phyloP scores from a whole-genome alignment of 2,329 filamentous ascomycete species.

The Claviceps sp. region DNA sequence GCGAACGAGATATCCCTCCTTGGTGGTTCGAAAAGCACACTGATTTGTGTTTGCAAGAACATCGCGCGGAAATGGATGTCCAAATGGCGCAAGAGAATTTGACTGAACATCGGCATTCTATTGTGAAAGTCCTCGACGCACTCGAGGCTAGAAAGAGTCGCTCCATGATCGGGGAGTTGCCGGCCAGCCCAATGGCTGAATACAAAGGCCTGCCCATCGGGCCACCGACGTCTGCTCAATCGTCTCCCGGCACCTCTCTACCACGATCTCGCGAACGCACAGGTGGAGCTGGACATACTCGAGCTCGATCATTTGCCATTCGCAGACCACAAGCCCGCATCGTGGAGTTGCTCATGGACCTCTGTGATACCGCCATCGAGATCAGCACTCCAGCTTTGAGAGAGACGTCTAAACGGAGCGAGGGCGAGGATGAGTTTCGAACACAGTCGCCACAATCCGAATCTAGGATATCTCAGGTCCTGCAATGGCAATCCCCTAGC shows the following conservation, averaged over 20 bases:
- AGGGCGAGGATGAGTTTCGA: constrained; percentile 59
- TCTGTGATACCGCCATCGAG: constrained; percentile 91
- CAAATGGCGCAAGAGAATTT: constrained; percentile 89
- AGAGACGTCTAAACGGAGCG: constrained; percentile 50
- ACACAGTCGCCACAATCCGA: constrained; percentile 95
- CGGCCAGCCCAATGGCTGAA: constrained; percentile 49
- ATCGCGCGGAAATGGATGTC: constrained; percentile 93
- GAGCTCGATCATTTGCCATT: constrained; percentile 81
- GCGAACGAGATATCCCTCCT: constrained; percentile 88
- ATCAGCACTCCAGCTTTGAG: constrained; percentile 92
- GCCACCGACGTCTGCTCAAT: constrained; percentile 55
- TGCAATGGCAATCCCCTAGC: constrained; percentile 93
- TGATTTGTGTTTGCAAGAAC: constrained; percentile 88
- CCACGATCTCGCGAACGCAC: constrained; percentile 61
- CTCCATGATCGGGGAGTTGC: constrained; percentile 41
- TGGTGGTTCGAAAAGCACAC: constrained; percentile 99
- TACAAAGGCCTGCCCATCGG: constrained; percentile 85
- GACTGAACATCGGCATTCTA: constrained; percentile 82
- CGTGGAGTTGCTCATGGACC: constrained; percentile 83
- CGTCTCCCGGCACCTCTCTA: constrained; percentile 59
- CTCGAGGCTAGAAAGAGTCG: constrained; percentile 67
- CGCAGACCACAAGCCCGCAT: constrained; percentile 82
- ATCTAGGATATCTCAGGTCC: constrained; percentile 80
- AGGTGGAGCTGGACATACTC: constrained; percentile 63
- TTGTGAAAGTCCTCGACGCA: constrained; percentile 89